phyloP scores from a whole-genome alignment of 805 yeast species.

The Kodamaea laetipori region DNA sequence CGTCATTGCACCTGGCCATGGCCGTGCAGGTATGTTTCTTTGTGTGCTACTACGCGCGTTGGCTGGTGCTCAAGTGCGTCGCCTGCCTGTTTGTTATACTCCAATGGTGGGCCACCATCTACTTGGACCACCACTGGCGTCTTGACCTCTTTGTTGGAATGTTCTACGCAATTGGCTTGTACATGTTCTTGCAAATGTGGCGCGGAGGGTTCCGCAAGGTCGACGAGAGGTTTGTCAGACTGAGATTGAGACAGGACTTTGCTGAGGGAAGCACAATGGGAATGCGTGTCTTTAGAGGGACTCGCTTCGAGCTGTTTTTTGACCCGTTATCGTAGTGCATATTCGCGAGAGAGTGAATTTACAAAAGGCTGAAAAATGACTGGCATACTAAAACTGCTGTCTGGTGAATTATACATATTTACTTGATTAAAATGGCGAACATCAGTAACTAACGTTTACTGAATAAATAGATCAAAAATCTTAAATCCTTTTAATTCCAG shows the following conservation, averaged over 20 bases:
- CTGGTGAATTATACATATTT: no score
- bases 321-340: conserved; percentile 38
- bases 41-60: conserved; percentile 41
- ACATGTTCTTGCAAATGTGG: conserved; percentile 40
- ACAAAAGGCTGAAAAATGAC: no score
- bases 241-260: conserved; percentile 41
- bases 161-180: conserved; percentile 50
- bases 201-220: conserved; percentile 28
- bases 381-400: no score
- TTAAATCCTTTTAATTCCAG: no score
- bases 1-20: conserved; percentile 67
- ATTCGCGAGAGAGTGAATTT: no score
- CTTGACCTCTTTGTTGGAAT: conserved; percentile 60
- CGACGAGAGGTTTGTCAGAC: conserved; percentile 40
- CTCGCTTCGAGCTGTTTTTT: conserved; percentile 52
- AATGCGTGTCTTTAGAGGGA: conserved; percentile 61
- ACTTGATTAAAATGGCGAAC: no score
- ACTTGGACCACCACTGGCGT: conserved; percentile 72
- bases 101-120: conserved; percentile 79
- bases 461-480: no score
- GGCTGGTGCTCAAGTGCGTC: conserved; percentile 35
- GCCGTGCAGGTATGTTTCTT: conserved; percentile 53
- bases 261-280: conserved; percentile 55
- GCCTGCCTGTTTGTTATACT: conserved; percentile 48
- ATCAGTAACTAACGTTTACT: no score